phyloP scores from a whole-genome alignment of 768 basidiomycete species.

The Pleurotus sapidus region DNA sequence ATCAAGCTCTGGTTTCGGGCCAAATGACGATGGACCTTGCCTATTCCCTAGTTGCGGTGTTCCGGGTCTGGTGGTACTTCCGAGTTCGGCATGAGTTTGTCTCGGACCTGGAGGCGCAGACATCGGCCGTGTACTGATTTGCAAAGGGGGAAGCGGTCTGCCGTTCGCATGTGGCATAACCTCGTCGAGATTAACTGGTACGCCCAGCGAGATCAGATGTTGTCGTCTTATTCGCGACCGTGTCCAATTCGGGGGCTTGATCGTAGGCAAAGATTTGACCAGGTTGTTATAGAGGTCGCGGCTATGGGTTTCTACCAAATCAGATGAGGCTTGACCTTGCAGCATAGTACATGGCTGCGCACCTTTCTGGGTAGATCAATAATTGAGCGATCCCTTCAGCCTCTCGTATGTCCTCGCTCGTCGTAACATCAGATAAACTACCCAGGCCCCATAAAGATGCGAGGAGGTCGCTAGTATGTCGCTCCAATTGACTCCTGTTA shows the following conservation, averaged over 20 bases:
- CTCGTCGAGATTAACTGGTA: constrained; percentile 95
- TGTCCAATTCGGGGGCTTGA: constrained; percentile 91
- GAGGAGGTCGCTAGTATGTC: constrained; percentile 65
- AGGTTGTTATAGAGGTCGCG: constrained; percentile 77
- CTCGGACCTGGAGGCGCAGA: constrained; percentile 74
- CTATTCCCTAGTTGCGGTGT: constrained; percentile 38
- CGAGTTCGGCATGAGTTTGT: constrained; percentile 30
- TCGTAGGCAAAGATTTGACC: constrained; percentile 67
- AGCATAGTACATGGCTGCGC: constrained; percentile 12
- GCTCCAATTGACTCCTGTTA: constrained; percentile 49
- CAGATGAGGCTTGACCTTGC: constrained; percentile 6
- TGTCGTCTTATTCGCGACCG: constrained; percentile 88
- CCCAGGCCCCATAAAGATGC: constrained; percentile 60
- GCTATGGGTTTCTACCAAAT: constrained; percentile 37
- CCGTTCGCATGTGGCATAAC: constrained; percentile 67
- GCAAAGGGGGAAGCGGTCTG: constrained; percentile 72
- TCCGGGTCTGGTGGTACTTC: constrained; percentile 46
- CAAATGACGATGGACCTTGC: constrained; percentile 43
- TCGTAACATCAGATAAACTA: constrained; percentile 50
- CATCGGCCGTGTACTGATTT: constrained; percentile 79
- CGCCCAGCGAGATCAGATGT: constrained; percentile 87
- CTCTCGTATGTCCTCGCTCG: constrained; percentile 73
- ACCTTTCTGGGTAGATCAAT: constrained; percentile 77
- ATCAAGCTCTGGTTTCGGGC: constrained; percentile 76
- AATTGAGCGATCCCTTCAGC: constrained; percentile 81